Conservation (phyloP, 1,139 yeast genomes). For the Debaryomyces nepalensis region DNA sequence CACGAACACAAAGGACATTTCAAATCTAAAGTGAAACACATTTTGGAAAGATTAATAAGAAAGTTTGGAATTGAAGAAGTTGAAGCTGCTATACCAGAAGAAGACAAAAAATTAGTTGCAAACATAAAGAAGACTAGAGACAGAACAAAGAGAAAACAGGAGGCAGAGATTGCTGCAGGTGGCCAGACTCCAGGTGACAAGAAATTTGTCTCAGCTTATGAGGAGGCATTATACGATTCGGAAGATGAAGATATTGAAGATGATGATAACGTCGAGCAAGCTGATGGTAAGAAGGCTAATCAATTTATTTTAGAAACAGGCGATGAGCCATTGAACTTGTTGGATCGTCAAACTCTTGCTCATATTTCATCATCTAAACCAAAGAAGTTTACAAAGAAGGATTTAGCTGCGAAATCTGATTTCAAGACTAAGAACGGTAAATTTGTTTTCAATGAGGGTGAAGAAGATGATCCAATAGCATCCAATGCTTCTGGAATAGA, state of each 20-base stretch:
- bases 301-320: conserved; percentile 78
- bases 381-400: conserved; percentile 52
- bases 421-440: conserved; percentile 62
- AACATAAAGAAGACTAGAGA: conserved; percentile 87
- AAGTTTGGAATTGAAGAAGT: conserved; percentile 84
- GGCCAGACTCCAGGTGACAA: conserved; percentile 27
- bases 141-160: conserved; percentile 77
- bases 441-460: conserved; percentile 52
- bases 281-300: conserved; percentile 36
- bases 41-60: conserved; percentile 86
- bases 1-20: conserved; percentile 96
- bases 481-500: conserved; percentile 65
- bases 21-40: conserved; percentile 89
- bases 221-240: conserved; percentile 72
- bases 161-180: conserved; percentile 31
- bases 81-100: conserved; percentile 83
- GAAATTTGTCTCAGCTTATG: conserved; percentile 81
- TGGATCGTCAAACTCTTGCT: conserved; percentile 82
- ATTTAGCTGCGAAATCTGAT: conserved; percentile 48
- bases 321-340: conserved; percentile 86
- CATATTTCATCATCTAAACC: conserved; percentile 90
- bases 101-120: conserved; percentile 77
- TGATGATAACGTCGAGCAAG: conserved; percentile 31
- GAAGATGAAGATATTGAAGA: conserved; percentile 56
- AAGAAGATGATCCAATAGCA: conserved; percentile 58